Conservation (phyloP, 306 rosid genomes). For the Cyamopsis tetragonoloba region DNA sequence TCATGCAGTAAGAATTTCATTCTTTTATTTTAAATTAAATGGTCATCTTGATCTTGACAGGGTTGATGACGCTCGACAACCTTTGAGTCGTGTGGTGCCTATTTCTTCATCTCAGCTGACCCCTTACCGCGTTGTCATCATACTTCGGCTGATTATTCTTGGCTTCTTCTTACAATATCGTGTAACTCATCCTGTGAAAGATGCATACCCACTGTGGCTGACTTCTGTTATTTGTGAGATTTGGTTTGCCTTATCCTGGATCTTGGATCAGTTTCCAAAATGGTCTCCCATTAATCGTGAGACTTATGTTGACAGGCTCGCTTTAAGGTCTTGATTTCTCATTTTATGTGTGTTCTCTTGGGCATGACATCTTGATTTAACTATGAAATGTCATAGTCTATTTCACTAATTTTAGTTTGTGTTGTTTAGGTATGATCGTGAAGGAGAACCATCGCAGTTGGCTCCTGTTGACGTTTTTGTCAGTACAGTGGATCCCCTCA, state of each 20-base stretch:
- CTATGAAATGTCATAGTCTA: background rate
- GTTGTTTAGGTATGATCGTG: slow-evolving; percentile 77
- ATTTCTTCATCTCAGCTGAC: slow-evolving; percentile 83
- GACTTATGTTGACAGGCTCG: slow-evolving; percentile 89
- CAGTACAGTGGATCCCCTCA: slow-evolving; percentile 99
- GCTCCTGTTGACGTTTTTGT: slow-evolving; percentile 92
- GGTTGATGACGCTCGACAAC: slow-evolving; percentile 97
- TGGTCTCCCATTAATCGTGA: slow-evolving; percentile 94
- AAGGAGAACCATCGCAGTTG: slow-evolving; percentile 94
- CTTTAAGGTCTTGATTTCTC: slow-evolving; percentile 58
- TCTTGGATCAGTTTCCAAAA: slow-evolving; percentile 98
- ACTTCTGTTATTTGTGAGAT: slow-evolving; percentile 98
- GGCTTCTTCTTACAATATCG: slow-evolving; percentile 96
- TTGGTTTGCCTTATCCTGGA: slow-evolving; percentile 98
- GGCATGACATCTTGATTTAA: slow-evolving; percentile 7
- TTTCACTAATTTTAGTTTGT: slow-evolving; percentile 26
- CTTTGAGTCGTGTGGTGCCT: slow-evolving; percentile 92
- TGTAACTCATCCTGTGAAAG: slow-evolving; percentile 90
- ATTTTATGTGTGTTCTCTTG: background rate
- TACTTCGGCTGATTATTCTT: slow-evolving; percentile 91
- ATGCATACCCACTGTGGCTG: slow-evolving; percentile 90
- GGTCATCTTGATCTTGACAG: slow-evolving; percentile 38
- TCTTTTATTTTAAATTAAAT: slow-evolving; percentile 5
- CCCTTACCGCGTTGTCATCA: slow-evolving; percentile 87
- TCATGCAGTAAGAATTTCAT: slow-evolving; percentile 5